Evolutionary conservation across 306 rosid genomes (phyloP), one percentile per base, ranked within the genome.

Genomic region (Cicer cuneatum): DNA sequence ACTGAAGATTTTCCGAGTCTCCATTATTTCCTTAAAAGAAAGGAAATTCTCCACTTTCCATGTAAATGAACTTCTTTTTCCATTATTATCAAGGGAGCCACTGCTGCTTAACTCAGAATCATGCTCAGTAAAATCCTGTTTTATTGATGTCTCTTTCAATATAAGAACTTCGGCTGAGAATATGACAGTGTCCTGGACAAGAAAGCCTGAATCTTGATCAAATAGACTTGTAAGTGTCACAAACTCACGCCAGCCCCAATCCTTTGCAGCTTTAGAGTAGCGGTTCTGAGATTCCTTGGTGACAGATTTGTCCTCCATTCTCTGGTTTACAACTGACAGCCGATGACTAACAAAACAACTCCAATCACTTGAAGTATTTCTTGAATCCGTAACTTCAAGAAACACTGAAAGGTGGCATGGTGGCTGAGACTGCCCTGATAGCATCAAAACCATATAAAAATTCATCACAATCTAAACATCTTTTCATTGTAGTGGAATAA

Each of bases 191-290:
- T 95, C 99, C 83, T 85, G 97, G 81, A 87, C 87, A 79, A 95
- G 99, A 87, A 95, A 95, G 63, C 99, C 99, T 10, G 98, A 92
- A 84, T 95, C 99, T 84, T 95, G 99, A 95, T 95, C 99, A 51
- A 95, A 95, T 71, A 95, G 89, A 86, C 99, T 92, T 21, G 99
- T 95, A 69, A 95, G 99, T 1, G 99, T 95, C 86, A 95, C 99
- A 84, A 95, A 95, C 86, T 95, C 99, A 82, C 99, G 95, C 99
- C 99, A 95, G 11, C 99, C 99, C 99, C 99, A 95, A 83, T 95
- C 99, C 86, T 95, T 95, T 74, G 98, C 99, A 72, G 98, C 98
- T 89, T 95, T 95, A 74, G 99, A 92, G 87, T 95, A 95, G 76
- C 99, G 99, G 72, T 95, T 95, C 72, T 95, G 99, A 82, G 99